Evolutionary conservation across 768 basidiomycete genomes (phyloP).

Genomic region (Rhodotorula paludigena): DNA sequence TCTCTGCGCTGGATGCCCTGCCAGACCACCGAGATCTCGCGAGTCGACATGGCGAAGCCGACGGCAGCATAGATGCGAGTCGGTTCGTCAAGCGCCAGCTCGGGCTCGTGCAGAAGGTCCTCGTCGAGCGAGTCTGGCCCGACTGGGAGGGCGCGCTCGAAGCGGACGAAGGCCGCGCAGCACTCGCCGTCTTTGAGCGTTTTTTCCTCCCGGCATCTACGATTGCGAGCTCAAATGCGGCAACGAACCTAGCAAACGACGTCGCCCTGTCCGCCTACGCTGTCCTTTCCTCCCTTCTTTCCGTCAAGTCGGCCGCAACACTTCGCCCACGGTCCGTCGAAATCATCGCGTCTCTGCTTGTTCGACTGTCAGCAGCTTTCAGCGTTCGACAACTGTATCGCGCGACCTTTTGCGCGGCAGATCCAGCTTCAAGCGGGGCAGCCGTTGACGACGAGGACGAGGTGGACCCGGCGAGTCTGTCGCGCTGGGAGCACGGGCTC

Average conservation of each 20-base stretch:
- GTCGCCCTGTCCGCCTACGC: constrained; percentile 28
- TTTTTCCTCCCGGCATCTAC: constrained; percentile 7
- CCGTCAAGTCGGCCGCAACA: neutral
- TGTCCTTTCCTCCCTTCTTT: constrained; percentile 23
- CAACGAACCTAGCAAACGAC: neutral
- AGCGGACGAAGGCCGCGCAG: constrained; percentile 4
- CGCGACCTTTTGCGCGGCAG: neutral
- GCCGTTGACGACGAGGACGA: neutral
- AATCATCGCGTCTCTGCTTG: constrained; percentile 9
- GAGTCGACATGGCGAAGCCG: too few relatives aligned
- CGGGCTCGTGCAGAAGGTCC: constrained; percentile 30
- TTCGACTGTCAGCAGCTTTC: neutral
- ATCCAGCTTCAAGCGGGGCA: neutral
- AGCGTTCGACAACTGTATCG: constrained; percentile 11
- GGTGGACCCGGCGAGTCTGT: constrained; percentile 2
- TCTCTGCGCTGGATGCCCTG: constrained; percentile 16
- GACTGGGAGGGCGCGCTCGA: constrained; percentile 29
- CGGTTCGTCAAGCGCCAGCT: constrained; percentile 29
- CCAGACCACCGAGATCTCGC: constrained; percentile 8
- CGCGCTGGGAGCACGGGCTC: constrained; percentile 70
- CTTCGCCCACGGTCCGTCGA: constrained; percentile 18
- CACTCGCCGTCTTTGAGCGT: constrained; percentile 9
- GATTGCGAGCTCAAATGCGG: neutral
- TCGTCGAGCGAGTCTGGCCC: constrained; percentile 33
- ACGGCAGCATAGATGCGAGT: neutral